phyloP scores from a whole-genome alignment of 2,329 filamentous ascomycete genomes.

The Trichoderma pleuroti region DNA sequence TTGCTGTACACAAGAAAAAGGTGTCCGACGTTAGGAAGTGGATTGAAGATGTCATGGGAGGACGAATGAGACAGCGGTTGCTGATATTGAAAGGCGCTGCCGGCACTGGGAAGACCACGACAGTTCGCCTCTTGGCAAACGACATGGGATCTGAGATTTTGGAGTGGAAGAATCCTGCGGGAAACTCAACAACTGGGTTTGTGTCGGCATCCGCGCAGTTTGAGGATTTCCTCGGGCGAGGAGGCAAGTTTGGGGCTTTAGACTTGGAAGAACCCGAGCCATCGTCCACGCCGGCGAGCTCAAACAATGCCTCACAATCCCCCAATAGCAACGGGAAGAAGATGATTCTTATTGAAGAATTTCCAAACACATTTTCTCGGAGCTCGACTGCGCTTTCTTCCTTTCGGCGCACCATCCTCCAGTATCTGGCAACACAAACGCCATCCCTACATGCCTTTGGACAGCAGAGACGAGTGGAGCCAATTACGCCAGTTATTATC shows the following conservation, averaged over 20 bases:
- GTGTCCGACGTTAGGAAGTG: constrained; percentile 80
- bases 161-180: constrained; percentile 85
- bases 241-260: constrained; percentile 75
- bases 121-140: constrained; percentile 71
- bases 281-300: constrained; percentile 27
- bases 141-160: constrained; percentile 74
- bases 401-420: constrained; percentile 71
- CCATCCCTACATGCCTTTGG: constrained; percentile 51
- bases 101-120: constrained; percentile 90
- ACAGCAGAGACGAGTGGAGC: constrained; percentile 40
- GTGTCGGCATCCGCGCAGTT: constrained; percentile 76
- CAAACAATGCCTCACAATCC: constrained; percentile 22
- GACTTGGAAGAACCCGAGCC: constrained; percentile 39
- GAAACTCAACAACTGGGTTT: constrained; percentile 56
- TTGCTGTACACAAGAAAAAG: constrained; percentile 94
- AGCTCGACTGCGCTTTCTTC: constrained; percentile 62
- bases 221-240: constrained; percentile 82
- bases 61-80: constrained; percentile 64
- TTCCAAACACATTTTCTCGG: constrained; percentile 69
- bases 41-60: constrained; percentile 70
- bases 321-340: constrained; percentile 35
- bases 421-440: constrained; percentile 68
- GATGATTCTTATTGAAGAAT: constrained; percentile 76
- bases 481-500: constrained; percentile 73
- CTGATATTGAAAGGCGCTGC: constrained; percentile 86